Conservation (phyloP, 2,329 filamentous ascomycete species). For the Venturia nashicola region DNA sequence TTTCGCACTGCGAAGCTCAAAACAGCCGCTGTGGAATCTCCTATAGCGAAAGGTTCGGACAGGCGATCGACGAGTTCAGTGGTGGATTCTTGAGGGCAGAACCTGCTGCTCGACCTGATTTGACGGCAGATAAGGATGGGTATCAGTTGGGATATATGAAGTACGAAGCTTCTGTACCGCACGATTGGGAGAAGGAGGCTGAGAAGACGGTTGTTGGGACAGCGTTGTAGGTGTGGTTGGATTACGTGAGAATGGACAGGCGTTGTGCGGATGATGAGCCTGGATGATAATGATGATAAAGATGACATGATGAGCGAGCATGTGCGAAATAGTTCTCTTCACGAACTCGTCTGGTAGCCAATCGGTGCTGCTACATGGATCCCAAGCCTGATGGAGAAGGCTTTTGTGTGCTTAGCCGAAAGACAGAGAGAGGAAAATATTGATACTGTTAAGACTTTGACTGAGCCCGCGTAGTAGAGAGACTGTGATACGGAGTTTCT, state of each 20-base stretch:
- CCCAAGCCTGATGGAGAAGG: background rate
- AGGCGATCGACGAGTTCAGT: conserved; percentile 7
- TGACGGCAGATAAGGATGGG: background rate
- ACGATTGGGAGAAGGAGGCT: background rate
- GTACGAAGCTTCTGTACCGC: conserved; percentile 1
- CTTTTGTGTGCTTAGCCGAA: too few species aligned
- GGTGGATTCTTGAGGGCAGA: conserved; percentile 4
- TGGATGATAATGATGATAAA: background rate
- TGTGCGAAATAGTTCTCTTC: background rate
- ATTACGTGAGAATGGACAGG: background rate
- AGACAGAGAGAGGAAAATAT: too few species aligned
- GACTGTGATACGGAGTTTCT: too few species aligned
- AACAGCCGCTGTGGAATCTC: background rate
- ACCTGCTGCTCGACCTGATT: background rate
- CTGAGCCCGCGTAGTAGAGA: too few species aligned
- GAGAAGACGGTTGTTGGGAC: background rate
- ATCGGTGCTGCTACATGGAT: too few species aligned
- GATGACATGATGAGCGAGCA: background rate
- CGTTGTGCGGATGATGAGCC: background rate
- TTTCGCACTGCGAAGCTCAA: conserved; percentile 6
- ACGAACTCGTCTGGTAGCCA: background rate
- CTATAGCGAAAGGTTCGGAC: background rate
- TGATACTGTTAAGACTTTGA: too few species aligned
- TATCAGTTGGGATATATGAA: background rate
- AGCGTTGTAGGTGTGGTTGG: conserved; percentile 12